Conservation (phyloP, 306 rosid genomes). For the Senna siamea region DNA sequence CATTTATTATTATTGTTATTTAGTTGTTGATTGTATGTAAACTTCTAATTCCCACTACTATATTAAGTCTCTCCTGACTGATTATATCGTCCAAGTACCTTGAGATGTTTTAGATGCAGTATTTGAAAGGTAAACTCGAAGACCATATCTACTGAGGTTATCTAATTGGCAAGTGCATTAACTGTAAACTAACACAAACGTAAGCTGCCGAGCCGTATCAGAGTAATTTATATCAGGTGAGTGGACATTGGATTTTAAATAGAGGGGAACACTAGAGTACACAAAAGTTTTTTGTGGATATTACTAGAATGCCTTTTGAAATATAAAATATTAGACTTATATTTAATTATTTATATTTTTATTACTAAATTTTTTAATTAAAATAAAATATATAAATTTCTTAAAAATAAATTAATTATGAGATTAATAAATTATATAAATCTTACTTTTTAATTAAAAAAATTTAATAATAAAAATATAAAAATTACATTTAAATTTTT, state of each 20-base stretch:
- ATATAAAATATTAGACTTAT: too few species aligned
- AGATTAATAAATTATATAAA: too few species aligned
- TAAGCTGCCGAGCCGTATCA: background rate
- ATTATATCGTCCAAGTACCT: background rate
- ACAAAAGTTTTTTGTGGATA: background rate
- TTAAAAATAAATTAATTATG: too few species aligned
- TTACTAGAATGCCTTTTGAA: background rate
- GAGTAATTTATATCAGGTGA: background rate
- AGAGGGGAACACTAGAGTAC: background rate
- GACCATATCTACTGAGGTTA: background rate
- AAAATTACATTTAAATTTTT: too few species aligned
- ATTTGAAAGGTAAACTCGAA: background rate
- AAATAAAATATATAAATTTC: too few species aligned
- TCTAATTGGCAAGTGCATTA: background rate
- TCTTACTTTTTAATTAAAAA: too few species aligned
- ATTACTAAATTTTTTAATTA: too few species aligned
- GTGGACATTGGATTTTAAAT: background rate
- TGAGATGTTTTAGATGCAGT: background rate
- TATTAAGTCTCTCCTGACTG: background rate
- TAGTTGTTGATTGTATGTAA: conserved; percentile 5
- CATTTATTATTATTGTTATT: conserved; percentile 1
- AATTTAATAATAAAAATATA: too few species aligned
- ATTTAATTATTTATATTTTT: too few species aligned
- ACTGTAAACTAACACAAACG: background rate
- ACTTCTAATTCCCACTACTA: conserved; percentile 9